A percentile compares a stretch with the other conserved stretches of the same genome.
phyloP scores from a whole-genome alignment of 1,139 yeast species.

The Hansenula lynferdii region DNA sequence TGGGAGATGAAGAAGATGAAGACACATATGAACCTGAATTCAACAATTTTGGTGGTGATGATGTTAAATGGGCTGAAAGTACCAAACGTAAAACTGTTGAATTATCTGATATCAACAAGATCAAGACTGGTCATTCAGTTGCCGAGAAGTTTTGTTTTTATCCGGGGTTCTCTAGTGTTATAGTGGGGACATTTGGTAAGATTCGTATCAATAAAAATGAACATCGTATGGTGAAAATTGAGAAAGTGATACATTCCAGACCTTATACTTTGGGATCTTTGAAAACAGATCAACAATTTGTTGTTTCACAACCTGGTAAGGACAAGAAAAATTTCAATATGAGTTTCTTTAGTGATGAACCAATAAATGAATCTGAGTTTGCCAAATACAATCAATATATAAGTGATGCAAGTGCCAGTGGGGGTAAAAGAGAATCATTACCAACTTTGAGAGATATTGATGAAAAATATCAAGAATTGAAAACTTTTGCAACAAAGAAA shows the following conservation, averaged over 20 bases:
- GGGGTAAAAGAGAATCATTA: conserved; percentile 27
- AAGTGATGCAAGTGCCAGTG: conserved; percentile 51
- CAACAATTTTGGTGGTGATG: conserved; percentile 12
- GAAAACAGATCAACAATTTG: conserved; percentile 53
- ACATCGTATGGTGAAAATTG: conserved; percentile 82
- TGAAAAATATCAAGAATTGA: conserved; percentile 57
- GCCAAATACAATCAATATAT: conserved; percentile 62
- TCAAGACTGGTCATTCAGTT: conserved; percentile 73
- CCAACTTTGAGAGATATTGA: conserved; percentile 68
- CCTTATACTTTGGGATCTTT: conserved; percentile 51
- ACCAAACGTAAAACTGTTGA: conserved; percentile 36
- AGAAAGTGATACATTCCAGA: conserved; percentile 54
- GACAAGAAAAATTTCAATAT: conserved; percentile 68
- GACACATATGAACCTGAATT: conserved; percentile 33
- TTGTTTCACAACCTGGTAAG: conserved; percentile 46
- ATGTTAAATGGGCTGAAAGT: conserved; percentile 38
- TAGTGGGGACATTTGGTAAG: conserved; percentile 74
- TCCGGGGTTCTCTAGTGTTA: conserved; percentile 68
- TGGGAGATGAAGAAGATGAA: conserved; percentile 35
- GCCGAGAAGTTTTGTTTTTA: conserved; percentile 75
- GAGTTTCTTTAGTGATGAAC: conserved; percentile 74
- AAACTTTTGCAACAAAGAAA: conserved; percentile 55
- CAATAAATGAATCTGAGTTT: conserved; percentile 65
- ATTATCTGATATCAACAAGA: conserved; percentile 58
- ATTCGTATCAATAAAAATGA: conserved; percentile 69